These are phyloP conservation scores for Kockiozyma suomiensis DNA, from an alignment of 805 yeast species.

Conservation along the genomic window DNA sequence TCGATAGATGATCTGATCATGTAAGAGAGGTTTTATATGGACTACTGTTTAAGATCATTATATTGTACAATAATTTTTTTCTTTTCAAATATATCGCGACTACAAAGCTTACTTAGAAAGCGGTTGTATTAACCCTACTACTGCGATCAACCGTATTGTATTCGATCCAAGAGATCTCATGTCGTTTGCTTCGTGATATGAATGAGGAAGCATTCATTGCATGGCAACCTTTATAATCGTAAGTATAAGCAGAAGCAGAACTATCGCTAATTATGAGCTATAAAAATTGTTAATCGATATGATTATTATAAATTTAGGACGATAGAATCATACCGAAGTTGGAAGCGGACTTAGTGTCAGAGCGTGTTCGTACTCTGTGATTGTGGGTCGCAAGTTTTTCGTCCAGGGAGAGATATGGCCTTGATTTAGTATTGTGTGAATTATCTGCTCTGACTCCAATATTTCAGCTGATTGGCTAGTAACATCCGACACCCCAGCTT, in stretches of 20 bases:
- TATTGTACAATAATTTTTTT: too few relatives aligned
- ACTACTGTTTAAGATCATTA: too few relatives aligned
- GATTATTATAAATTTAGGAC: constrained; percentile 5
- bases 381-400: constrained; percentile 59
- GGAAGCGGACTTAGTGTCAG: constrained; percentile 81
- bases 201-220: constrained; percentile 22
- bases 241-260: constrained; percentile 68
- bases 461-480: not conserved
- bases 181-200: constrained; percentile 1
- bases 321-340: constrained; percentile 45
- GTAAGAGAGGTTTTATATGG: too few relatives aligned
- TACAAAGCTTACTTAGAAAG: not conserved
- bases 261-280: constrained; percentile 65
- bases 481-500: not conserved
- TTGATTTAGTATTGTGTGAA: constrained; percentile 80
- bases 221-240: constrained; percentile 45
- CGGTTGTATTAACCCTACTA: constrained; percentile 5
- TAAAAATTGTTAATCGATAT: not conserved
- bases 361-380: constrained; percentile 69
- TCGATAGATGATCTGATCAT: not conserved
- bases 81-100: too few relatives aligned
- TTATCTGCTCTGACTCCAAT: constrained; percentile 32
- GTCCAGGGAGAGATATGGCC: constrained; percentile 84
- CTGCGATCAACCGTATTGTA: constrained; percentile 57
- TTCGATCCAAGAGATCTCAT: constrained; percentile 65